These are phyloP conservation scores for Aspergillus uvarum DNA, from an alignment of 2,329 filamentous ascomycete genomes.

Conservation along the genomic window DNA sequence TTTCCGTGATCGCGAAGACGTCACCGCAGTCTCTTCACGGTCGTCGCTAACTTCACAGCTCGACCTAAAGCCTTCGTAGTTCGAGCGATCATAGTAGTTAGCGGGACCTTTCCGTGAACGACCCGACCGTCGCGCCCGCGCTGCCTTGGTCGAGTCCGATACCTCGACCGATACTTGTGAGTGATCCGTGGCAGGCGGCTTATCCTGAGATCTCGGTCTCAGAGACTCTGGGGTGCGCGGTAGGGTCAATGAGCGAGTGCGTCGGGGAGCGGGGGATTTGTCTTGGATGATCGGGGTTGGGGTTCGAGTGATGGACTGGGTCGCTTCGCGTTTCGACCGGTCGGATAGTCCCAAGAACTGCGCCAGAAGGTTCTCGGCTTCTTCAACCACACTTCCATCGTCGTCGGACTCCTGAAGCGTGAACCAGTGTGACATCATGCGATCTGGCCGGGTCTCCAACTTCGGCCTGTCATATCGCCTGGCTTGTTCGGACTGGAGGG, in stretches of 20 bases:
- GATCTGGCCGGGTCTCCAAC: background rate
- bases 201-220: background rate
- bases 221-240: background rate
- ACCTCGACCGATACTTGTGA: background rate
- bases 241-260: background rate
- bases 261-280: background rate
- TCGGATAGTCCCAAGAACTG: constrained; percentile 25
- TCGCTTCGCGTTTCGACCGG: background rate
- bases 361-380: constrained; percentile 26
- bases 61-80: constrained; percentile 17
- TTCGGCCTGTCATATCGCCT: background rate
- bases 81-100: constrained; percentile 33
- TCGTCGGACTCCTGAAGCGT: constrained; percentile 19
- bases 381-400: constrained; percentile 17
- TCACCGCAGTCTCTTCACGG: background rate
- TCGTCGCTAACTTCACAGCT: constrained; percentile 12
- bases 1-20: background rate
- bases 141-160: background rate
- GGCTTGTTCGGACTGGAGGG: background rate
- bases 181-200: background rate
- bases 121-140: constrained; percentile 26
- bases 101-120: constrained; percentile 27
- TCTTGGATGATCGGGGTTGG: background rate
- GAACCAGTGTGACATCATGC: constrained; percentile 1
- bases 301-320: background rate